A percentile compares a stretch with the other conserved stretches of the same genome.
Evolutionary conservation across 2,329 filamentous ascomycete species (phyloP).

Genomic region (Exutisphaerella laricina): DNA sequence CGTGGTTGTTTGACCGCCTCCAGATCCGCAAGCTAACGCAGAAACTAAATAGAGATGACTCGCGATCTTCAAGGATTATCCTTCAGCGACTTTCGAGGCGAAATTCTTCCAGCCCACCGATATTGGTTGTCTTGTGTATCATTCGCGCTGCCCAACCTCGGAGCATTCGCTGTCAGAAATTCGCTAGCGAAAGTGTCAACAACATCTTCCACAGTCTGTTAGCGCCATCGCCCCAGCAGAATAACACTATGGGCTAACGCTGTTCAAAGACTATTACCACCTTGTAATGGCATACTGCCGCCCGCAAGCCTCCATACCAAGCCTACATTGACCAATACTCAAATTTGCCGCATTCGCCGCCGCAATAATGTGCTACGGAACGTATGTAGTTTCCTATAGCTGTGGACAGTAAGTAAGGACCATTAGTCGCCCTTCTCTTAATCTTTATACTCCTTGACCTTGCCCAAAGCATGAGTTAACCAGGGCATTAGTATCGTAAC

Average conservation of each 20-base stretch:
- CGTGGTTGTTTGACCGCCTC: slow-evolving; percentile 13
- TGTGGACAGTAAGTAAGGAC: too few species aligned
- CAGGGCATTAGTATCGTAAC: too few species aligned
- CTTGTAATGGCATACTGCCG: slow-evolving; percentile 2
- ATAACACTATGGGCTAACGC: neutral
- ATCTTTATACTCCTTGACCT: too few species aligned
- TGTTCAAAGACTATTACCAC: neutral
- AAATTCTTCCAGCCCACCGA: slow-evolving; percentile 3
- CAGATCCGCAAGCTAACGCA: slow-evolving; percentile 3
- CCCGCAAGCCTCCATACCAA: neutral
- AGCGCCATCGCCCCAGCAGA: too few species aligned
- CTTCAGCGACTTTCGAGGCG: slow-evolving; percentile 1
- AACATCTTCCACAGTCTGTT: neutral
- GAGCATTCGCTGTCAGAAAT: neutral
- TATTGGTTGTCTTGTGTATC: neutral
- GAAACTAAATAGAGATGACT: slow-evolving; percentile 1
- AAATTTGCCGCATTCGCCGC: neutral
- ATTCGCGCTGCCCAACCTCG: neutral
- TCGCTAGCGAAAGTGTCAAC: neutral
- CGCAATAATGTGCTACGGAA: slow-evolving; percentile 20
- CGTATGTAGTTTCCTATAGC: slow-evolving; percentile 19
- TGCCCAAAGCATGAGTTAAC: too few species aligned
- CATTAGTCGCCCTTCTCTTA: too few species aligned
- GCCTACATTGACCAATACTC: neutral
- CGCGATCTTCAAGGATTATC: neutral